These are phyloP conservation scores for Neurospora sp. DNA, from an alignment of 495 filamentous ascomycete species.

Conservation along the genomic window DNA sequence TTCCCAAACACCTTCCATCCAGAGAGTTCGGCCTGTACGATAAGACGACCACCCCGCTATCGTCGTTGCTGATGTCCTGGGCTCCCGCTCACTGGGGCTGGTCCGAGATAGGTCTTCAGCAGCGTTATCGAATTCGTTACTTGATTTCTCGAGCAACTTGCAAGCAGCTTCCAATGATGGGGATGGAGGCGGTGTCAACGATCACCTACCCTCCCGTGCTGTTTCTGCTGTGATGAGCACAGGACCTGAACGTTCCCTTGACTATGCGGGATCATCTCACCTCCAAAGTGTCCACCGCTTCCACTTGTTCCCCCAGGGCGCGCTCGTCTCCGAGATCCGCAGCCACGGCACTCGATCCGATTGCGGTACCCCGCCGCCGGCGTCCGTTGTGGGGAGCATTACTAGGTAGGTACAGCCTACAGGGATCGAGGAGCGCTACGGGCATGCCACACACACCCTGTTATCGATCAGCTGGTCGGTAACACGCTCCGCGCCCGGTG, in stretches of 20 bases:
- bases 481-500: background rate
- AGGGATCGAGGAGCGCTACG: background rate
- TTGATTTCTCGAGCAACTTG: background rate
- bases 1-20: background rate
- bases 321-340: slow-evolving; percentile 4
- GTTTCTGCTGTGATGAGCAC: background rate
- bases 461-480: background rate
- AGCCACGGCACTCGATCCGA: slow-evolving; percentile 16
- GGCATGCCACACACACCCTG: background rate
- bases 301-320: background rate
- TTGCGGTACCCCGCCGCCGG: slow-evolving; percentile 16
- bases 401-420: background rate
- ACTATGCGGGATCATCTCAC: background rate
- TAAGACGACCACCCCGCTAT: background rate
- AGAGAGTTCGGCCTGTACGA: background rate
- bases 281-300: background rate
- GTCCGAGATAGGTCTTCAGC: background rate
- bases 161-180: background rate
- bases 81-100: background rate
- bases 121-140: background rate
- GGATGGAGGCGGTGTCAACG: background rate
- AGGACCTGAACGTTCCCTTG: background rate
- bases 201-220: background rate
- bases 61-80: background rate
- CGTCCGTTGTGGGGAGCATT: slow-evolving; percentile 6